These are phyloP conservation scores for Carex littledalei DNA, from an alignment of 176 grass and related monocot species.

Conservation along the genomic window DNA sequence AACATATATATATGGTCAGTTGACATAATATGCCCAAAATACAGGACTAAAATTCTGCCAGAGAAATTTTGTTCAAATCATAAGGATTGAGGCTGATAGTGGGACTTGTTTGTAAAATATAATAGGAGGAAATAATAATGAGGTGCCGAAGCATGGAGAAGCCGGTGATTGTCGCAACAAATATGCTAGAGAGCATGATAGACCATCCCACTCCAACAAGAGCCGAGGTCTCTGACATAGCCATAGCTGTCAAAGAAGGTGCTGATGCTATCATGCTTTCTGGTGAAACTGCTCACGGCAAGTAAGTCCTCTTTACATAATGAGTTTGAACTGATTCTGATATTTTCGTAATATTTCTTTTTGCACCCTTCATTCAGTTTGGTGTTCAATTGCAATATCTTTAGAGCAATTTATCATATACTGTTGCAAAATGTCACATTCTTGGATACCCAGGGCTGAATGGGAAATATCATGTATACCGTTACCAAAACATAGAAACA, in stretches of 20 bases:
- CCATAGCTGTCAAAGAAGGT: slow-evolving; percentile 89
- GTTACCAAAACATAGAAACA: neutral
- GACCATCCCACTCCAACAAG: slow-evolving; percentile 92
- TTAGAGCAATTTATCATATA: neutral
- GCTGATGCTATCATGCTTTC: slow-evolving; percentile 96
- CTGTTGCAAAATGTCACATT: slow-evolving; percentile 4
- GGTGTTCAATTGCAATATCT: slow-evolving; percentile 1
- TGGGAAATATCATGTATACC: neutral
- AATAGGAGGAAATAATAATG: slow-evolving; percentile 81
- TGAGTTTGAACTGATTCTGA: slow-evolving; percentile 12
- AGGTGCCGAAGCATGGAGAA: slow-evolving; percentile 83
- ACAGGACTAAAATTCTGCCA: neutral
- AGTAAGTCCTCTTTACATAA: slow-evolving; percentile 47
- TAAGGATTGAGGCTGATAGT: neutral
- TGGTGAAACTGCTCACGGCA: slow-evolving; percentile 95
- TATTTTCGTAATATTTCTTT: neutral
- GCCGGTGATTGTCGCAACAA: slow-evolving; percentile 93
- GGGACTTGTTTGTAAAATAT: neutral
- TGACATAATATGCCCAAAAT: neutral
- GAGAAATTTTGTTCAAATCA: neutral
- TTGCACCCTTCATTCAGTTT: slow-evolving; percentile 5
- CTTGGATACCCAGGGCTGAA: neutral
- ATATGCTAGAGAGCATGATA: slow-evolving; percentile 99
- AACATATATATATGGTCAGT: neutral
- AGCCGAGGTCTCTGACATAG: slow-evolving; percentile 96